phyloP scores from a whole-genome alignment of 1,139 yeast genomes.

The Nakaseomyces delphensis region DNA sequence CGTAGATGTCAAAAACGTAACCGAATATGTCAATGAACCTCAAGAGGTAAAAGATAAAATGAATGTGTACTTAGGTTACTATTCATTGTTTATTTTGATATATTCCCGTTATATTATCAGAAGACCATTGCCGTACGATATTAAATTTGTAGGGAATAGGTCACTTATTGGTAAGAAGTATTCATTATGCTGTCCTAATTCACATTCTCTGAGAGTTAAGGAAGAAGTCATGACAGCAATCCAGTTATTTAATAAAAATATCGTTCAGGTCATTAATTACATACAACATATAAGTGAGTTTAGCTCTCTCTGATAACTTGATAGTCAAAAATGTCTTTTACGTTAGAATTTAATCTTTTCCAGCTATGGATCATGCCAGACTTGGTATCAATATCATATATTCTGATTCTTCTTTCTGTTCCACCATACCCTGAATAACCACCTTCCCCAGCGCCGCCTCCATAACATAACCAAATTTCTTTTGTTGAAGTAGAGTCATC shows the following conservation, averaged over 20 bases:
- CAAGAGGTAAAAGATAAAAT: slow-evolving; percentile 6
- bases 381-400: slow-evolving; percentile 55
- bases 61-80: slow-evolving; percentile 26
- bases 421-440: slow-evolving; percentile 92
- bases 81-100: slow-evolving; percentile 21
- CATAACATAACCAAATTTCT: slow-evolving; percentile 79
- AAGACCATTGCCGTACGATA: slow-evolving; percentile 22
- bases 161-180: slow-evolving; percentile 18
- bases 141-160: slow-evolving; percentile 26
- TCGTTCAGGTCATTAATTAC: slow-evolving; percentile 25
- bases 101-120: slow-evolving; percentile 17
- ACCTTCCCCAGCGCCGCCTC: slow-evolving; percentile 90
- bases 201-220: slow-evolving; percentile 14
- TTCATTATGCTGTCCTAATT: slow-evolving; percentile 22
- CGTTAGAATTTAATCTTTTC: slow-evolving; percentile 57
- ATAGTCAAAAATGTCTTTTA: slow-evolving; percentile 44
- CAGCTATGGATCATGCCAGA: slow-evolving; percentile 53
- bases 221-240: slow-evolving; percentile 19
- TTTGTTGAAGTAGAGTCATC: slow-evolving; percentile 32
- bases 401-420: slow-evolving; percentile 62
- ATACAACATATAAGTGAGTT: slow-evolving; percentile 31
- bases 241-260: slow-evolving; percentile 20
- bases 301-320: slow-evolving; percentile 45
- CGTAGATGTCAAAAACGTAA: background rate
- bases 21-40: background rate